Evolutionary conservation across 257 asterid genomes (phyloP).

Genomic region (Schizonepeta tenuifolia): DNA sequence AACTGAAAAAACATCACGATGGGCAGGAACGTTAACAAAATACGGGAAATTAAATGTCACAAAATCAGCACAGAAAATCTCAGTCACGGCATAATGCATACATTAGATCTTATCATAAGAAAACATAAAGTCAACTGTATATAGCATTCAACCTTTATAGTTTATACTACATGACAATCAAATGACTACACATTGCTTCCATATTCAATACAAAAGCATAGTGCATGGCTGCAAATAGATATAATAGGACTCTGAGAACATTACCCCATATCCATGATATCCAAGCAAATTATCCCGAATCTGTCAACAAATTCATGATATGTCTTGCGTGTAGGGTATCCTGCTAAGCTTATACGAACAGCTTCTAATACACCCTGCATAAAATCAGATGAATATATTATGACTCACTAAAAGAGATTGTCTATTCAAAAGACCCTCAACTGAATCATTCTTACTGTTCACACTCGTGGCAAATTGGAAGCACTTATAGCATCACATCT

Average conservation of each 20-base stretch:
- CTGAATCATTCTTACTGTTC: conserved; percentile 5
- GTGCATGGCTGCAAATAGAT: conserved; percentile 5
- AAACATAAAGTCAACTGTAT: neutral
- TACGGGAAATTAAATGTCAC: conserved; percentile 10
- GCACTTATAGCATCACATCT: neutral
- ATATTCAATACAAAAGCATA: conserved; percentile 8
- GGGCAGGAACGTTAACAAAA: conserved; percentile 23
- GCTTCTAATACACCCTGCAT: conserved; percentile 99
- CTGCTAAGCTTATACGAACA: conserved; percentile 99
- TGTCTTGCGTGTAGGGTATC: conserved; percentile 97
- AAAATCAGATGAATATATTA: conserved; percentile 27
- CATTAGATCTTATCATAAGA: conserved; percentile 23
- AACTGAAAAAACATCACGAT: conserved; percentile 55
- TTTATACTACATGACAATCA: conserved; percentile 16
- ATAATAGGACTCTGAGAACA: conserved; percentile 30
- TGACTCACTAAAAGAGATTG: neutral
- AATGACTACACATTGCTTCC: conserved; percentile 16
- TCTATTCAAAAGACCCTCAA: neutral
- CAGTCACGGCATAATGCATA: conserved; percentile 15
- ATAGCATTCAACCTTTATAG: conserved; percentile 19
- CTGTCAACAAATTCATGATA: conserved; percentile 93
- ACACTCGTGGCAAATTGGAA: conserved; percentile 14
- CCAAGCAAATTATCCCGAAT: conserved; percentile 87
- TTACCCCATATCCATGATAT: conserved; percentile 78
- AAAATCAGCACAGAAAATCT: neutral